A percentile compares a stretch with the other conserved stretches of the same genome.
phyloP scores from a whole-genome alignment of 371 early-diverging fungal genomes.

The Apophysomyces trapeziformis region DNA sequence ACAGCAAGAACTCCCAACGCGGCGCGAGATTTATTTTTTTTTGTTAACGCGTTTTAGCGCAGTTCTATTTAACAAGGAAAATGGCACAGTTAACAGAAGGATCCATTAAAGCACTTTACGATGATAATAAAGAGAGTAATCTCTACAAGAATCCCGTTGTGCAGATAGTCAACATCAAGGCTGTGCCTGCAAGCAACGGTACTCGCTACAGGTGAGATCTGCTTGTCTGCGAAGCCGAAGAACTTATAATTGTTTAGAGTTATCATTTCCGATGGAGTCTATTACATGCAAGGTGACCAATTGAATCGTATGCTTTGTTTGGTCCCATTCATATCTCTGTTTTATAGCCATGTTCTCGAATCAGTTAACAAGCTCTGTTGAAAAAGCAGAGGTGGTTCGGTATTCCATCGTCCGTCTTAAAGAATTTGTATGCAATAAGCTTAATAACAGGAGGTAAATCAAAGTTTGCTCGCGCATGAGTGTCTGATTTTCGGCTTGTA shows the following conservation, averaged over 20 bases:
- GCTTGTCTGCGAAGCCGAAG: conserved; percentile 7
- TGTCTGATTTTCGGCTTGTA: conserved; percentile 13
- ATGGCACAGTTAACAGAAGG: conserved; percentile 46
- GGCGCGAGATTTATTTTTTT: conserved; percentile 1
- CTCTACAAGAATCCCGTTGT: conserved; percentile 43
- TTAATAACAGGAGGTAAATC: conserved; percentile 60
- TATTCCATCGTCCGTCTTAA: conserved; percentile 56
- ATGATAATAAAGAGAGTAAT: conserved; percentile 37
- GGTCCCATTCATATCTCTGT: not conserved
- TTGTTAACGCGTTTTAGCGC: not conserved
- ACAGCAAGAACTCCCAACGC: not conserved
- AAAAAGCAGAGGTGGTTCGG: conserved; percentile 48
- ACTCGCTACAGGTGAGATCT: conserved; percentile 61
- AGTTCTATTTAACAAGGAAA: not conserved
- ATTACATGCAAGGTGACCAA: conserved; percentile 66
- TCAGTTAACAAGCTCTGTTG: conserved; percentile 54
- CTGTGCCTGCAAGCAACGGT: conserved; percentile 33
- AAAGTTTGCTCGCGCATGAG: not conserved
- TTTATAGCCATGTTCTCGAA: conserved; percentile 64
- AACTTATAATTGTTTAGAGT: conserved; percentile 40
- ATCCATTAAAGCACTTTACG: conserved; percentile 48
- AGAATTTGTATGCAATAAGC: conserved; percentile 56
- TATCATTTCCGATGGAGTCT: conserved; percentile 71
- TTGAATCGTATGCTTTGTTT: not conserved
- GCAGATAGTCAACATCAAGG: conserved; percentile 71